Base-by-base conservation (phyloP, 305 asterid species). In the Rubia occidens region DNA sequence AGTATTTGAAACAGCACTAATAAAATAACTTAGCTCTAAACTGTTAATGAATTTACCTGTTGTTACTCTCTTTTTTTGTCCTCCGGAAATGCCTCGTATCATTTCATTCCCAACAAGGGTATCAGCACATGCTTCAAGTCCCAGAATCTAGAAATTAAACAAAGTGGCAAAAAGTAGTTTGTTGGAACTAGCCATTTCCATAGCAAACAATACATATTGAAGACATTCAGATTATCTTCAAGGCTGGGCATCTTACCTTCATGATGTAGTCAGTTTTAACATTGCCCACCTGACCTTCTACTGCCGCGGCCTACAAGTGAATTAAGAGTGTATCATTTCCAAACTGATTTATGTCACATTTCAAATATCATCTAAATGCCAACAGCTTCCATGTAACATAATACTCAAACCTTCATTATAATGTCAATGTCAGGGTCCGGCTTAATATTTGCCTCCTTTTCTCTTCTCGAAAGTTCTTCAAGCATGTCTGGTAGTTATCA, bases 351-450 rank as follows among this genome's bases (percentile, higher is more conserved):
- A 37, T 37, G 6, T 13, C 1, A 40, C 47, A 37, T 5, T 15
- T 6, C 44, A 5, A 59, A 35, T 59, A 11, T 18, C 5, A 49
- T 49, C 17, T 15, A 14, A 53, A 17, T n/a, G 21, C 21, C 8
- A 53, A 53, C 58, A 53, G 21, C 21, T 4, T 53, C 11, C 58
- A 3, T 45, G 5, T 45, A 45, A 45, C 17, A 42, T 7, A 42
- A 45, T 45, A 11, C 4, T 51, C 47, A 40, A 29, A 85, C 94
- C 80, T 87, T 87, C 95, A 87, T 85, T 59, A 69, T 79, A 45
- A 85, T 72, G 74, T 87, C 95, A 35, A 87, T 13, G 71, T 87
- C 86, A 32, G 86, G 84, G 72, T 87, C 90, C 11, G 95, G 95
- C 79, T 78, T 85, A 73, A 87, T 84, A 39, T 79, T 84, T 32